These are phyloP conservation scores for Pseudogymnoascus sp. DNA, from an alignment of 2,329 filamentous ascomycete species.

Conservation along the genomic window DNA sequence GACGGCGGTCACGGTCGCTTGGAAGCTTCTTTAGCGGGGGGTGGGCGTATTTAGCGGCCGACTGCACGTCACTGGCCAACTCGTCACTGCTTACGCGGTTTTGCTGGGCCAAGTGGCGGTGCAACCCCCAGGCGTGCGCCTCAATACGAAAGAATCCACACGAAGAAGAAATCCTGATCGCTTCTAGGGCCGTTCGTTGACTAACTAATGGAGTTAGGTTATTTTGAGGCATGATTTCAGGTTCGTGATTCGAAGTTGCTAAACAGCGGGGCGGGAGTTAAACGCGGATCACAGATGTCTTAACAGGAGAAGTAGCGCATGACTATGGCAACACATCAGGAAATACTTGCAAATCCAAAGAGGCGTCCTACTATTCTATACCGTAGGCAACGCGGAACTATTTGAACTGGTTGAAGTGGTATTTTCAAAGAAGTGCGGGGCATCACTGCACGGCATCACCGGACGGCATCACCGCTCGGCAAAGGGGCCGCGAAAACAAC, in stretches of 20 bases:
- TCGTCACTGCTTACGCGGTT: conserved; percentile 9
- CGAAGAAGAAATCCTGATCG: not conserved
- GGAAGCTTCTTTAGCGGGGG: conserved; percentile 9
- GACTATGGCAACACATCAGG: not conserved
- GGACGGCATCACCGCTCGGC: not conserved
- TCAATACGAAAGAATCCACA: not conserved
- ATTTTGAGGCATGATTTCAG: conserved; percentile 1
- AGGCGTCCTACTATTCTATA: not conserved
- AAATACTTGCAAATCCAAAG: not conserved
- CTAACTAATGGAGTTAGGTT: not conserved
- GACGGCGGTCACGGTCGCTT: conserved; percentile 4
- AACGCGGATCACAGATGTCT: not conserved
- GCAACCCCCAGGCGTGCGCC: not conserved
- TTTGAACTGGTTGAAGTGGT: not conserved
- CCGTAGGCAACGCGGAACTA: not conserved
- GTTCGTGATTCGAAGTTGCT: not conserved
- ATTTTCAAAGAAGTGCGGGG: not conserved
- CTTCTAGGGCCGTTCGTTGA: not conserved
- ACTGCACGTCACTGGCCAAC: conserved; percentile 6
- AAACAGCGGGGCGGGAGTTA: conserved; percentile 1
- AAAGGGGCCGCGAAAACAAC: not conserved
- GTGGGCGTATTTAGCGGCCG: conserved; percentile 3
- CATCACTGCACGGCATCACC: not conserved
- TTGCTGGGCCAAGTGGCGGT: not conserved
- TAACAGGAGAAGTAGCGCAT: not conserved